Evolutionary conservation across 352 stramenopile genomes (phyloP).

Genomic region (Peronospora destructor): DNA sequence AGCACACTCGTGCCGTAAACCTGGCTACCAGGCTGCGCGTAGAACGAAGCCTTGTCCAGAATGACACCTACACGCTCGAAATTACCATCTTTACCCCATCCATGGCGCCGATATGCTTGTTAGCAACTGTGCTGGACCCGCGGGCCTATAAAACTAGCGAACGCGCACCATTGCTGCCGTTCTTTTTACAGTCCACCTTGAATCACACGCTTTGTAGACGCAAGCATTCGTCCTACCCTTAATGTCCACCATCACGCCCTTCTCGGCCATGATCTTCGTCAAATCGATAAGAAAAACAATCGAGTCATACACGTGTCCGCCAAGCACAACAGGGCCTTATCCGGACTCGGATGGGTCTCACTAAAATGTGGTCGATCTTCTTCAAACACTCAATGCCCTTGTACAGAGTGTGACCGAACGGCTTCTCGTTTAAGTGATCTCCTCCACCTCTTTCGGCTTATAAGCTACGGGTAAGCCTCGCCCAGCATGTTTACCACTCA

Average conservation of each 20-base stretch:
- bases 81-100: slow-evolving; percentile 77
- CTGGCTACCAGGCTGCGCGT: slow-evolving; percentile 96
- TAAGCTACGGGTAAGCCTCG: slow-evolving; percentile 94
- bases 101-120: slow-evolving; percentile 79
- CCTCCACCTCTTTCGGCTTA: slow-evolving; percentile 88
- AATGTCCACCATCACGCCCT: slow-evolving; percentile 90
- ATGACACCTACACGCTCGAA: no score
- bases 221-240: slow-evolving; percentile 94
- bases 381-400: slow-evolving; percentile 89
- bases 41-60: slow-evolving; percentile 96
- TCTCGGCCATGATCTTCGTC: slow-evolving; percentile 95
- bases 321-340: slow-evolving; percentile 80
- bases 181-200: slow-evolving; percentile 86
- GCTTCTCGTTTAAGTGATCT: slow-evolving; percentile 94
- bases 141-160: slow-evolving; percentile 92
- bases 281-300: slow-evolving; percentile 98
- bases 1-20: slow-evolving; percentile 91
- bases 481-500: slow-evolving; percentile 92
- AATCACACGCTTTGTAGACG: slow-evolving; percentile 79
- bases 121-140: slow-evolving; percentile 87
- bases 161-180: slow-evolving; percentile 56
- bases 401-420: slow-evolving; percentile 92
- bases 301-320: slow-evolving; percentile 96
- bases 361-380: slow-evolving; percentile 79
- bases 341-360: slow-evolving; percentile 41